A percentile compares a stretch with the other conserved stretches of the same genome.
Evolutionary conservation across 345 rosid genomes (phyloP).

Genomic region (Noccaea bulbosa): DNA sequence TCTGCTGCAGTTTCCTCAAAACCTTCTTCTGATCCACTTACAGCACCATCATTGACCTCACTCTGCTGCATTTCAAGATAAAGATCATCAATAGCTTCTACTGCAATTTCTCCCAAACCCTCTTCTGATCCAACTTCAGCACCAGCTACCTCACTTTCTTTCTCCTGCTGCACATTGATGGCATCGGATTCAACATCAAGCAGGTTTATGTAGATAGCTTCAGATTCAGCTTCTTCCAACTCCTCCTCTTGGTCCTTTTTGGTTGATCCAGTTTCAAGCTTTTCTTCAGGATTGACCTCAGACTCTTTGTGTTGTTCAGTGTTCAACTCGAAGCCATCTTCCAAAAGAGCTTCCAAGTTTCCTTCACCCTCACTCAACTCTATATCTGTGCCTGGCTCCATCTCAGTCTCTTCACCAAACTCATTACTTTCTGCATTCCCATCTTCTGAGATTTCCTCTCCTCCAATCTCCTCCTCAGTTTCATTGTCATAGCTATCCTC

Average conservation of each 20-base stretch:
- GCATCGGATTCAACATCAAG: constrained; percentile 13
- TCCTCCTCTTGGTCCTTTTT: background rate
- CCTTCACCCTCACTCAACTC: constrained; percentile 12
- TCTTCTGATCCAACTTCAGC: constrained; percentile 23
- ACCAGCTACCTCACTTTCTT: constrained; percentile 2
- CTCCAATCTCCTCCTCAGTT: constrained; percentile 9
- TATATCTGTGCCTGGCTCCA: constrained; percentile 8
- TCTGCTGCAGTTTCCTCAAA: constrained; percentile 5
- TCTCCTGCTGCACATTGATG: constrained; percentile 4
- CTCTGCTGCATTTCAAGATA: constrained; percentile 13
- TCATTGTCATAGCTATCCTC: constrained; percentile 19
- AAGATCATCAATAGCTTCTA: constrained; percentile 24
- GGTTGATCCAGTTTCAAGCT: constrained; percentile 5
- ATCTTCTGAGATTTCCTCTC: constrained; percentile 19
- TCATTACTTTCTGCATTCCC: background rate
- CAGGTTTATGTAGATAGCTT: constrained; percentile 26
- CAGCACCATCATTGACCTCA: background rate
- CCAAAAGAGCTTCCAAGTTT: background rate
- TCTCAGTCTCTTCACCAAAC: constrained; percentile 30
- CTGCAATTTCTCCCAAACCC: background rate
- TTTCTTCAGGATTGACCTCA: constrained; percentile 29
- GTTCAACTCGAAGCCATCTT: background rate
- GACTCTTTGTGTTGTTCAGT: constrained; percentile 8
- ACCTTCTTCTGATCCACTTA: constrained; percentile 15
- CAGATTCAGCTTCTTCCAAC: background rate